These are phyloP conservation scores for Grosmannia serpens DNA, from an alignment of 2,329 filamentous ascomycete species.

Conservation along the genomic window DNA sequence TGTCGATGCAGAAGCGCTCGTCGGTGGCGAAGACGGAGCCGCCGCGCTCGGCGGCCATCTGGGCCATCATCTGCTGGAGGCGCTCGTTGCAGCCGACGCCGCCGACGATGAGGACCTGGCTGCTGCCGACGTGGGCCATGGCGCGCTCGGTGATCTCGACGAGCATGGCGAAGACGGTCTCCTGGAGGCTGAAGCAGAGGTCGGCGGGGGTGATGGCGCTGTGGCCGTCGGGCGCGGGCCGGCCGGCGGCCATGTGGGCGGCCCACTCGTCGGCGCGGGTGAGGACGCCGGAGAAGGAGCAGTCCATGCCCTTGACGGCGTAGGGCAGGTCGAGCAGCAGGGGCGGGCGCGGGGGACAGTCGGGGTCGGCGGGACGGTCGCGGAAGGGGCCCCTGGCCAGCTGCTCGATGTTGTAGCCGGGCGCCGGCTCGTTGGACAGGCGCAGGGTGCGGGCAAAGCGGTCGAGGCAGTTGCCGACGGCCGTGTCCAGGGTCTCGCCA, in stretches of 20 bases:
- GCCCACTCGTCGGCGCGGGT: slow-evolving; percentile 74
- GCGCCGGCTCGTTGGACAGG: slow-evolving; percentile 92
- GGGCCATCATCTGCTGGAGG: slow-evolving; percentile 95
- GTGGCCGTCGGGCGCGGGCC: slow-evolving; percentile 33
- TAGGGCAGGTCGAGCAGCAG: slow-evolving; percentile 82
- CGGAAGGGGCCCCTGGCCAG: slow-evolving; percentile 45
- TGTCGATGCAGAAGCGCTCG: slow-evolving; percentile 96
- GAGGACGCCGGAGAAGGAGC: slow-evolving; percentile 86
- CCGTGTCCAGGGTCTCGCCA: slow-evolving; percentile 93
- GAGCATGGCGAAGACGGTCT: slow-evolving; percentile 92
- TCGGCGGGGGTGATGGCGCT: slow-evolving; percentile 71
- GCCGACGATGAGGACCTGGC: slow-evolving; percentile 86
- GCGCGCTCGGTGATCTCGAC: slow-evolving; percentile 97
- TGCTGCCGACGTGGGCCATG: slow-evolving; percentile 92
- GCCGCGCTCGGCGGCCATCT: slow-evolving; percentile 81
- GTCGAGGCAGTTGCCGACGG: slow-evolving; percentile 94
- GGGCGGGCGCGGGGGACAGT: slow-evolving; percentile 46
- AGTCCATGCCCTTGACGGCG: slow-evolving; percentile 97
- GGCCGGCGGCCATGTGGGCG: slow-evolving; percentile 43
- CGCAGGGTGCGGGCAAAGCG: slow-evolving; percentile 83
- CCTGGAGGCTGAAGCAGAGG: slow-evolving; percentile 87
- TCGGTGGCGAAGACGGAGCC: slow-evolving; percentile 92
- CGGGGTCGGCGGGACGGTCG: slow-evolving; percentile 4
- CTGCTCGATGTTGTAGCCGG: slow-evolving; percentile 97
- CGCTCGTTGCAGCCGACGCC: slow-evolving; percentile 93